phyloP scores from a whole-genome alignment of 2,329 filamentous ascomycete genomes.

The Ceratocystis lukuohia region DNA sequence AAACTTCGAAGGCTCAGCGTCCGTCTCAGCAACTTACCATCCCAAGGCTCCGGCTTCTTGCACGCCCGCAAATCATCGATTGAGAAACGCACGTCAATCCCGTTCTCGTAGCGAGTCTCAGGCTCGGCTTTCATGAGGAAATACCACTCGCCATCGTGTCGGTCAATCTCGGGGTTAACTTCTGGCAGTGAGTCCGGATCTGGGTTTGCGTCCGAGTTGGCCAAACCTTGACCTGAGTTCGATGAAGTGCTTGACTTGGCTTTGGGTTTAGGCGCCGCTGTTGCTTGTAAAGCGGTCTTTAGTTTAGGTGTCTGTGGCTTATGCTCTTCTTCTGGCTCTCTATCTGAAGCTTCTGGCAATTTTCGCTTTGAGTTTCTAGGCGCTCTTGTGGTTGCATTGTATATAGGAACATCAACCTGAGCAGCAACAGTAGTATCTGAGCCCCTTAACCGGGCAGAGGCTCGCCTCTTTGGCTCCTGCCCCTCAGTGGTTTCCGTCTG shows the following conservation, averaged over 20 bases:
- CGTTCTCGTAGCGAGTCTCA: slow-evolving; percentile 72
- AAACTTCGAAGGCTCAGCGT: too few relatives aligned
- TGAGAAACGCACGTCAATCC: slow-evolving; percentile 79
- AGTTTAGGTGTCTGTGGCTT: background rate
- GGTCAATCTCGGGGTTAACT: slow-evolving; percentile 29
- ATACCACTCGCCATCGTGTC: slow-evolving; percentile 38
- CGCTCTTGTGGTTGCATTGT: background rate
- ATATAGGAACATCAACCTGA: background rate
- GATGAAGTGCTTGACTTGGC: slow-evolving; percentile 4
- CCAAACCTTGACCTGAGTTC: background rate
- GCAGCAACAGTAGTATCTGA: background rate
- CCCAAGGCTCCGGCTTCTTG: slow-evolving; percentile 74
- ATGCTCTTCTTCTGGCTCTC: background rate
- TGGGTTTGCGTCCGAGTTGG: slow-evolving; percentile 23
- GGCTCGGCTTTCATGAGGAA: slow-evolving; percentile 86
- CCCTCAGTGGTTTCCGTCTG: background rate
- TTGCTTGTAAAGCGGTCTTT: background rate
- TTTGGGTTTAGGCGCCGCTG: background rate
- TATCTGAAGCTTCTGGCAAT: background rate
- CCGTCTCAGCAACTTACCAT: slow-evolving; percentile 44
- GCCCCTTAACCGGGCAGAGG: slow-evolving; percentile 14
- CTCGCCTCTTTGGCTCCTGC: slow-evolving; percentile 16
- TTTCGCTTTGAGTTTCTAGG: background rate
- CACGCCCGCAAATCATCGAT: slow-evolving; percentile 74
- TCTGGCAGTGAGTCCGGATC: slow-evolving; percentile 28